Evolutionary conservation across 805 yeast genomes (phyloP), one percentile per base, ranked within the genome.

Genomic region (Nakazawaea ishiwadae): DNA sequence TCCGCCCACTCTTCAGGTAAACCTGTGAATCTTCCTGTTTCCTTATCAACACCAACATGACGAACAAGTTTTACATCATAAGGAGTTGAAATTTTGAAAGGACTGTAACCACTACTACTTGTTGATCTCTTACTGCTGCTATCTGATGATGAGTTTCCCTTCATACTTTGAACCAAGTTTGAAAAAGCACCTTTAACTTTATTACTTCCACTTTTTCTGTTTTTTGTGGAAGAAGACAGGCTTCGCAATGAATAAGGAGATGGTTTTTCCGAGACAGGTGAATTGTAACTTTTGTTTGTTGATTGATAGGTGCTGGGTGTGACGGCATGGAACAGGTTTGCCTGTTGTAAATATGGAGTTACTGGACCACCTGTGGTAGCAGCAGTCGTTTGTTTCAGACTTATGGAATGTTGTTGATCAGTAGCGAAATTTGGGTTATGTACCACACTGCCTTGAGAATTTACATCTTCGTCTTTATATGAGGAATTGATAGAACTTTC

Each of bases 1-100:
- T 77, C 75, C 48, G 88, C 88, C 99, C 99, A 93, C 54, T 88
- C 95, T 21, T 77, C 81, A 0, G 99, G 99, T 32, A 93, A 67
- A 2, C 97, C 98, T 1, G 93, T 87, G 29, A 41, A 41, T 12
- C 20, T 3, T 5, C 44, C 44, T 5, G 44, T 41, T 17, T 35
- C 26, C 15, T 41, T 41, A 59, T 91, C 96, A 37, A 86, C 81
- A 18, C 96, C 96, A 8, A 93, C 98, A 55, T 93, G 98, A 14
- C 93, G 88, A 27, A 88, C 83, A 55, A 90, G 96, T 55, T 86
- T 81, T 14, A 93, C 84, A 54, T 87, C 88, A 59, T 83, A 88
- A 0, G 99, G 99, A 0, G 88, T 81, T n/a, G 96, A 85, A 38
- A 91, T 93, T 50, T 79, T 79, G 30, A 71, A 52, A 6, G 58